Evolutionary conservation across 371 early-diverging fungal species (phyloP).

Genomic region (Mucor lusitanicus): DNA sequence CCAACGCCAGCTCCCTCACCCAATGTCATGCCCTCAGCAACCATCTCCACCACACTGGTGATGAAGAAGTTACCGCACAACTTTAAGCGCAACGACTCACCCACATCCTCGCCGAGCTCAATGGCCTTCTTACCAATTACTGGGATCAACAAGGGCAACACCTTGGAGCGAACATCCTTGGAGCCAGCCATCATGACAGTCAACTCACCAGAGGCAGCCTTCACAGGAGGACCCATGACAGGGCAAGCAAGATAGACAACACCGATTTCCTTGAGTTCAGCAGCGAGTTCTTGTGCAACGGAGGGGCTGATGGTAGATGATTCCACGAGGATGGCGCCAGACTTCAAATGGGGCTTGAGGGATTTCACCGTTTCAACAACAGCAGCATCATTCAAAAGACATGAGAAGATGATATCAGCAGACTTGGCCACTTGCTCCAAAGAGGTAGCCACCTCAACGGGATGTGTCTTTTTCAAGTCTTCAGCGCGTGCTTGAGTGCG

Average conservation of each 20-base stretch:
- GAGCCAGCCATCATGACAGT: constrained; percentile 30
- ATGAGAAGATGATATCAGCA: constrained; percentile 52
- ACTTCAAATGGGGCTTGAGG: constrained; percentile 25
- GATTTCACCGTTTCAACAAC: constrained; percentile 32
- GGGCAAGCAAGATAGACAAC: constrained; percentile 38
- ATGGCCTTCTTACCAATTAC: constrained; percentile 42
- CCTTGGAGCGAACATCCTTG: constrained; percentile 9
- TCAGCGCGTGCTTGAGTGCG: constrained; percentile 50
- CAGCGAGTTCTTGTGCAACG: constrained; percentile 14
- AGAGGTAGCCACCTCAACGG: constrained; percentile 29
- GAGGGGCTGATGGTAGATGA: constrained; percentile 44
- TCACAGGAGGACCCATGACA: constrained; percentile 45
- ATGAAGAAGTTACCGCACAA: constrained; percentile 73
- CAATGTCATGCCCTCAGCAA: constrained; percentile 73
- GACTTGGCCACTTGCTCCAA: constrained; percentile 29
- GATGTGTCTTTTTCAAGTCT: constrained; percentile 20
- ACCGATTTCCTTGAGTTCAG: constrained; percentile 9
- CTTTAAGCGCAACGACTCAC: constrained; percentile 55
- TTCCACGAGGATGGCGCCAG: constrained; percentile 41
- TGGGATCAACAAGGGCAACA: constrained; percentile 29
- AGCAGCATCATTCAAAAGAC: constrained; percentile 51
- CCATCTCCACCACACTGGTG: constrained; percentile 54
- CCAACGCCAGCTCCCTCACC: constrained; percentile 62
- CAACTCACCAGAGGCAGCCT: constrained; percentile 33
- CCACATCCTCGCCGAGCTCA: constrained; percentile 51